Evolutionary conservation across 768 basidiomycete species (phyloP).

Genomic region (Suillus sp.): DNA sequence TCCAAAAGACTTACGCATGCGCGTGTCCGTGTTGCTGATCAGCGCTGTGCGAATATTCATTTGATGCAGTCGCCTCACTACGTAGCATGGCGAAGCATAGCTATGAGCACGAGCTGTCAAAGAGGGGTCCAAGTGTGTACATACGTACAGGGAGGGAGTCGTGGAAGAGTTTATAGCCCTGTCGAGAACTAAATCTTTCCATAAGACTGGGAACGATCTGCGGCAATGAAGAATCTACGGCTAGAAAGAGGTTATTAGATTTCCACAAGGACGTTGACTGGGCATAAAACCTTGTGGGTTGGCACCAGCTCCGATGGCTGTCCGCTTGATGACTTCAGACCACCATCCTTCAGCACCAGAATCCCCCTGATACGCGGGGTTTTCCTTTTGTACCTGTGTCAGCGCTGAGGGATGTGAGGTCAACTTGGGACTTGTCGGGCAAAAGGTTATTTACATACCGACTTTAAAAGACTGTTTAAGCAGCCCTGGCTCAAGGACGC

Average conservation of each 20-base stretch:
- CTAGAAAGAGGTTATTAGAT: slow-evolving; percentile 37
- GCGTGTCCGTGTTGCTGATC: slow-evolving; percentile 71
- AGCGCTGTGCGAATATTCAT: slow-evolving; percentile 55
- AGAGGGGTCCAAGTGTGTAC: slow-evolving; percentile 15
- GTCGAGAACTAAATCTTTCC: slow-evolving; percentile 64
- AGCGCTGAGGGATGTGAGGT: slow-evolving; percentile 37
- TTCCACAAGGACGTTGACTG: slow-evolving; percentile 14
- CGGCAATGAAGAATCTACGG: slow-evolving; percentile 52
- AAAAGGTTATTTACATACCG: slow-evolving; percentile 39
- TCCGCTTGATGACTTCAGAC: slow-evolving; percentile 73
- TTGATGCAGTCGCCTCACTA: slow-evolving; percentile 50
- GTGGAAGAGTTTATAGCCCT: slow-evolving; percentile 66
- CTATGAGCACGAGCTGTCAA: slow-evolving; percentile 14
- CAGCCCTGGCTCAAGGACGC: slow-evolving; percentile 52
- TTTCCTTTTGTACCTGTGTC: slow-evolving; percentile 54
- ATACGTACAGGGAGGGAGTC: slow-evolving; percentile 52
- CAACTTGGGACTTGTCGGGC: neutral
- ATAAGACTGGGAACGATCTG: slow-evolving; percentile 64
- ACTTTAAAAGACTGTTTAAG: slow-evolving; percentile 62
- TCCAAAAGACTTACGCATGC: slow-evolving; percentile 57
- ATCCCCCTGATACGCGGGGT: slow-evolving; percentile 52
- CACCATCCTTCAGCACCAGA: slow-evolving; percentile 66
- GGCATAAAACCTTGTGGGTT: slow-evolving; percentile 48
- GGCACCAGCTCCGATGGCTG: slow-evolving; percentile 76
- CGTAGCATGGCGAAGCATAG: neutral